These are phyloP conservation scores for Discostella stelligeroides DNA, from an alignment of 108 stramenopile genomes.

Conservation along the genomic window DNA sequence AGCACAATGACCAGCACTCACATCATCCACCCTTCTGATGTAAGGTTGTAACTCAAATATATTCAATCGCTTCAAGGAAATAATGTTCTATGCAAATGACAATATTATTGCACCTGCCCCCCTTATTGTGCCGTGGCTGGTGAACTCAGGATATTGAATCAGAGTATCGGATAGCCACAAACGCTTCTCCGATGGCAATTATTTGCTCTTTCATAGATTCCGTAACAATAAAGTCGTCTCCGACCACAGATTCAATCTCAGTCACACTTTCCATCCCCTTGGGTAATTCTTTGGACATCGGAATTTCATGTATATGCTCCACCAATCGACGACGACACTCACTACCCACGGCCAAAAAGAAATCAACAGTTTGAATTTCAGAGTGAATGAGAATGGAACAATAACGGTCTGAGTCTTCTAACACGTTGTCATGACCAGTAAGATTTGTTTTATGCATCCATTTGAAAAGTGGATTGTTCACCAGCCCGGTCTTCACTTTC, in stretches of 20 bases:
- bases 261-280: slow-evolving; percentile 11
- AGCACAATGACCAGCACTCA: too few relatives aligned
- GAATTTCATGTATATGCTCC: slow-evolving; percentile 15
- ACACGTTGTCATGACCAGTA: not conserved
- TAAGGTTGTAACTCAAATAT: too few relatives aligned
- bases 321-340: not conserved
- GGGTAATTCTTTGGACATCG: slow-evolving; percentile 20
- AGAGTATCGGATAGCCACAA: slow-evolving; percentile 5
- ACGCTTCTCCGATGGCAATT: not conserved
- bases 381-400: slow-evolving; percentile 46
- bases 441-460: not conserved
- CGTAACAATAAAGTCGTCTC: not conserved
- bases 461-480: not conserved
- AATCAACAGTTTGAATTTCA: slow-evolving; percentile 54
- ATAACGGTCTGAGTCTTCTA: slow-evolving; percentile 23
- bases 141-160: too few relatives aligned
- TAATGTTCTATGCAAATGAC: too few relatives aligned
- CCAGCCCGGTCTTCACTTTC: not conserved
- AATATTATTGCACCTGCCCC: too few relatives aligned
- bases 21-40: too few relatives aligned
- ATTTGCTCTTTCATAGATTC: not conserved
- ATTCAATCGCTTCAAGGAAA: too few relatives aligned
- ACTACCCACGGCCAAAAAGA: slow-evolving; percentile 35
- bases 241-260: not conserved
- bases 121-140: too few relatives aligned